Evolutionary conservation across 495 filamentous ascomycete genomes (phyloP), one percentile per base, ranked within the genome.

Genomic region (Penicillium odoratum): DNA sequence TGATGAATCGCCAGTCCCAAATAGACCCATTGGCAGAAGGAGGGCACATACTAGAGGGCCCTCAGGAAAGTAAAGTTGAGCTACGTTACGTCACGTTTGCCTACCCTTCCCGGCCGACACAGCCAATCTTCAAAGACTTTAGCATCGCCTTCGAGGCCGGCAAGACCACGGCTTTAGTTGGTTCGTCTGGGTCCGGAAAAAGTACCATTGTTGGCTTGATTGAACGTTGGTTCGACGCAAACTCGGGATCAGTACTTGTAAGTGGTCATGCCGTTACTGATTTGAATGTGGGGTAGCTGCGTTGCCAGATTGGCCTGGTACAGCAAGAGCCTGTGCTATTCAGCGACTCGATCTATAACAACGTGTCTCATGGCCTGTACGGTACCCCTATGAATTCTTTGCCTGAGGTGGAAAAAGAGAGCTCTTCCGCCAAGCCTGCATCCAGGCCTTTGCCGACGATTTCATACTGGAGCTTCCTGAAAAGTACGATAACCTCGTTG

Each of bases 191-290:
- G 0, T 78, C 80, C 1, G 85, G 85, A 4, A 88, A 88, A 63
- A 86, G 82, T 55, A 91, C 88, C 0, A 82, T 91, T 42, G 82
- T 88, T 0, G 82, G 77, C 0, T 66, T 91, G 30, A 61, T 89
- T 11, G 82, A 87, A 64, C 68, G 88, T 53, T 88, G 21, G 21
- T 21, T 21, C 21, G 21, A 21, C 21, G 21, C 21, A 21, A 2
- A 21, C 21, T 21, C 21, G 21, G 21, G 21, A 21, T 21, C 21
- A 21, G 21, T 21, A 21, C 81, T 78, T 91, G 90, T 48, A 8
- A 36, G 9, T 11, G 33, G 9, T 36, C 33, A 36, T 4, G 33
- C 10, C 9, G 13, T 36, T 11, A 13, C 33, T 9, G 10, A 9
- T 36, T 11, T 36, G 13, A 36, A 36, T 4, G 1, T 36, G 9